Base-by-base conservation (phyloP, 2,329 filamentous ascomycete genomes). In the Alternaria postmessia region DNA sequence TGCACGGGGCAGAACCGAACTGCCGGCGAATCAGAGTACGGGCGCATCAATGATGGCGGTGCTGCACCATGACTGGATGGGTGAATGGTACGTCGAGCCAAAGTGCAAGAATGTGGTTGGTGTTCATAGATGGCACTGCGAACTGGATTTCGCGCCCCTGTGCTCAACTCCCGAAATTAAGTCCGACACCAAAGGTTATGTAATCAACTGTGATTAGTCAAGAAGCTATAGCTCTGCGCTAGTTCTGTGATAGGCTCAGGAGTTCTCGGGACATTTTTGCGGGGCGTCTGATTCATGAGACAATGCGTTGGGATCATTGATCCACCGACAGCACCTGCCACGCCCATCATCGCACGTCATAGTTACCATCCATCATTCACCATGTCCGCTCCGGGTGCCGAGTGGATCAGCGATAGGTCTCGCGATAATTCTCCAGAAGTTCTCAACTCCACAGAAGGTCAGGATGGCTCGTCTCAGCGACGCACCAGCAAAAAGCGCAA, bases 401-500 rank as follows among this genome's bases (percentile, higher is more conserved):
- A 65, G 44, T 62, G 53, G 51, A 64, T 59, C 42, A 65, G 70
- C 16, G 53, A 60, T 42, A 73, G 74, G 38, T 77, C 75, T 47
- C 73, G 75, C 16, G 73, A 73, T 16, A 62, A 72, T 41, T 73
- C 75, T 43, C 72, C 72, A 14, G 71, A 47, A 7, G 36, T 16
- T 34, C 36, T 72, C 20, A 63, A 71, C 47, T 72, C 72, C 49
- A 71, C 72, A 12, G 72, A 77, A 43, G 60, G 49, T 24, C 62
- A 66, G 20, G 59, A 75, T 51, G 70, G 54, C 7, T 62, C 66
- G 4, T 53, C 69, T 26, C 79, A 80, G n/a, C 82, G 81, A 59
- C 79, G 81, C 26, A 62, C 66, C 5, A 72, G 72, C 54, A 78
- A 77, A 62, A 79, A 81, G 58, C 75, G 81, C 18, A 83, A 82